These are phyloP conservation scores for Eucalyptus pumila DNA, from an alignment of 345 rosid genomes.

Conservation along the genomic window DNA sequence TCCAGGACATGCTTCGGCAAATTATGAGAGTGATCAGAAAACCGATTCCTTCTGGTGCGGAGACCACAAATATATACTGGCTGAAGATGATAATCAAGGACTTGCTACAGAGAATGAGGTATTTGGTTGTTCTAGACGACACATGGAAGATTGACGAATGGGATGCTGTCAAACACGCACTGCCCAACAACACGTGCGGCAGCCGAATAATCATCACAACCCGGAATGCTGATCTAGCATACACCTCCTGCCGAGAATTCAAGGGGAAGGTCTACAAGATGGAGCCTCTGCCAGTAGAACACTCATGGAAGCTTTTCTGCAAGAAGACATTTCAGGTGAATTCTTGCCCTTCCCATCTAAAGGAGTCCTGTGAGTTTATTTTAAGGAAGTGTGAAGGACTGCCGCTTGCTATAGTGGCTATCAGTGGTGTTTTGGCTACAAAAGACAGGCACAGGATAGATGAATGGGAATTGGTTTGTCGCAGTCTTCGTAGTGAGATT, in stretches of 20 bases:
- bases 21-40: conserved; percentile 1
- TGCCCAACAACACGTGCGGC: conserved; percentile 6
- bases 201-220: conserved; percentile 29
- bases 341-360: conserved; percentile 17
- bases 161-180: conserved; percentile 15
- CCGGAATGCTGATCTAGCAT: conserved; percentile 7
- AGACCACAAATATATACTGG: conserved; percentile 1
- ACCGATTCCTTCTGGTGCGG: conserved; percentile 9
- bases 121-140: conserved; percentile 23
- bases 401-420: conserved; percentile 35
- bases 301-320: conserved; percentile 20
- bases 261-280: conserved; percentile 10
- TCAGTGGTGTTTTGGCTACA: conserved; percentile 28
- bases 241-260: conserved; percentile 4
- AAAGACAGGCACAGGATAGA: conserved; percentile 5
- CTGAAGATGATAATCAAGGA: conserved; percentile 2
- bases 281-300: conserved; percentile 8
- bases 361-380: conserved; percentile 8
- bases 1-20: conserved; percentile 6
- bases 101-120: conserved; percentile 6
- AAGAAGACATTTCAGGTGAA: conserved; percentile 14
- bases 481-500: conserved; percentile 18
- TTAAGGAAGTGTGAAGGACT: conserved; percentile 25
- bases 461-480: conserved; percentile 22
- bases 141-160: conserved; percentile 18